Evolutionary conservation across 1,139 yeast species (phyloP).

Genomic region (Pichia cactophila): DNA sequence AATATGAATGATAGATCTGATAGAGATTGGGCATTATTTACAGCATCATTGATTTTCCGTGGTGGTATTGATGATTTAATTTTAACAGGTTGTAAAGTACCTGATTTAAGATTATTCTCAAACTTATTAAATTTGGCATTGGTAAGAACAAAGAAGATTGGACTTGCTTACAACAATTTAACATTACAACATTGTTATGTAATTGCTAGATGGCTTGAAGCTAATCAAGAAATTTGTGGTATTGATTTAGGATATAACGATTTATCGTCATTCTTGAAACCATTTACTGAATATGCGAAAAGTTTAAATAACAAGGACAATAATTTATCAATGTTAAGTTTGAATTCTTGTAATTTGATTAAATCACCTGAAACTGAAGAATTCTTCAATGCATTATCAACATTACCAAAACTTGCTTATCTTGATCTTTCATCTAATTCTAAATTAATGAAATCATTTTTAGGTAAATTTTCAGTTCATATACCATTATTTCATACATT

Average conservation of each 20-base stretch:
- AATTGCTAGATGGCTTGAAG: conserved; percentile 43
- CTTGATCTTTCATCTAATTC: conserved; percentile 64
- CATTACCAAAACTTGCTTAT: conserved; percentile 49
- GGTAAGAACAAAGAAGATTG: conserved; percentile 47
- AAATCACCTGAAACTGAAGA: conserved; percentile 22
- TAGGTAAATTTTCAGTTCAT: conserved; percentile 40
- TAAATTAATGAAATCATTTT: conserved; percentile 40
- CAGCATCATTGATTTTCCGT: conserved; percentile 59
- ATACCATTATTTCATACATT: conserved; percentile 54
- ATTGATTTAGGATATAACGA: conserved; percentile 70
- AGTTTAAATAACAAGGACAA: conserved; percentile 17
- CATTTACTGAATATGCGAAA: conserved; percentile 38
- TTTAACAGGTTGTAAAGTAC: conserved; percentile 65
- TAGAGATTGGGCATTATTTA: conserved; percentile 68
- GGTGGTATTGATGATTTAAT: conserved; percentile 70
- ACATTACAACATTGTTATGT: conserved; percentile 42
- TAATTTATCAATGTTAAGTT: conserved; percentile 37
- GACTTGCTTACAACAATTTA: conserved; percentile 62
- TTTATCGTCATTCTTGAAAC: conserved; percentile 40
- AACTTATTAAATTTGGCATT: conserved; percentile 51
- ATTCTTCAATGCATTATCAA: conserved; percentile 30
- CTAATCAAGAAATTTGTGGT: conserved; percentile 33
- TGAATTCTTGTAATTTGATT: conserved; percentile 44
- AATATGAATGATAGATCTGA: conserved; percentile 55
- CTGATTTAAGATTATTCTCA: conserved; percentile 46